Conservation (phyloP, 1,284 basidiomycete species). For the Fomitopsis pinicola region DNA sequence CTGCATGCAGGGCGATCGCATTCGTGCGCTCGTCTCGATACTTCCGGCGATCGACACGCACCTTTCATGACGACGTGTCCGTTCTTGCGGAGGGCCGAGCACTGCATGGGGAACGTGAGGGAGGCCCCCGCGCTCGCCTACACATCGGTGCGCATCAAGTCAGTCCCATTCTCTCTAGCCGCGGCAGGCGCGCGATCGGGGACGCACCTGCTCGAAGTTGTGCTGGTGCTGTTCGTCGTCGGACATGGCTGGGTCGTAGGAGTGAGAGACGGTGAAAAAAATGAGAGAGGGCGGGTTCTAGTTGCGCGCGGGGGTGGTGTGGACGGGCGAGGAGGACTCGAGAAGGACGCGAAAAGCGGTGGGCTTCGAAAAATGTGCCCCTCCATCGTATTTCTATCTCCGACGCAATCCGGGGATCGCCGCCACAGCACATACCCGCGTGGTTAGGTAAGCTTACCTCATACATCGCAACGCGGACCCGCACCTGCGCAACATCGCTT, state of each 20-base stretch:
- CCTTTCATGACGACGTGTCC: constrained; percentile 98
- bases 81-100: constrained; percentile 93
- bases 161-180: constrained; percentile 8
- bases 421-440: constrained; percentile 9
- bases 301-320: constrained; percentile 1
- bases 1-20: constrained; percentile 29
- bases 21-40: constrained; percentile 5
- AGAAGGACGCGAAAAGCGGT: constrained; percentile 1
- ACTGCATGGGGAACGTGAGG: constrained; percentile 91
- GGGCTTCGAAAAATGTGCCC: constrained; percentile 13
- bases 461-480: not conserved
- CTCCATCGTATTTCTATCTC: constrained; percentile 26
- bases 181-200: constrained; percentile 4
- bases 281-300: constrained; percentile 13
- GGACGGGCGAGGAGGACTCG: constrained; percentile 11
- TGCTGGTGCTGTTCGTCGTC: constrained; percentile 91
- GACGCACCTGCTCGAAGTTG: constrained; percentile 74
- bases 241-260: constrained; percentile 57
- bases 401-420: constrained; percentile 26
- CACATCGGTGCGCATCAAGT: constrained; percentile 1
- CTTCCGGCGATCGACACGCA: constrained; percentile 17
- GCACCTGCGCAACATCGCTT: not conserved
- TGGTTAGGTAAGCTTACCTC: not conserved
- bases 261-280: constrained; percentile 11
- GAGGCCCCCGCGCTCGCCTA: constrained; percentile 82